Evolutionary conservation across 2,329 filamentous ascomycete species (phyloP).

Genomic region (Zopfia rhizophila): DNA sequence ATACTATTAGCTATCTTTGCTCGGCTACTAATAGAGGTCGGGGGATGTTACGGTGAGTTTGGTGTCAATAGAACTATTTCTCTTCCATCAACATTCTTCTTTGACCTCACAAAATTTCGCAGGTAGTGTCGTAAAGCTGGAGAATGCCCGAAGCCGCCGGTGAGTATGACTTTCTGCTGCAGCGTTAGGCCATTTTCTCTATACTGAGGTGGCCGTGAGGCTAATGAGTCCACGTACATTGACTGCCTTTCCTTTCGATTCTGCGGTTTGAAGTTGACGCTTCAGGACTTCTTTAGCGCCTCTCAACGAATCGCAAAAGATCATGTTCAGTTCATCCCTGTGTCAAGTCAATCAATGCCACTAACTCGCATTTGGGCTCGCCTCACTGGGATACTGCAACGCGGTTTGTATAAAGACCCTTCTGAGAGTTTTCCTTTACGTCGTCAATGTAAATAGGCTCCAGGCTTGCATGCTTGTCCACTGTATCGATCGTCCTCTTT

Average conservation of each 20-base stretch:
- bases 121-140: slow-evolving; percentile 35
- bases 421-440: slow-evolving; percentile 4
- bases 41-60: slow-evolving; percentile 8
- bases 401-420: slow-evolving; percentile 7
- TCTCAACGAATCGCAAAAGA: slow-evolving; percentile 27
- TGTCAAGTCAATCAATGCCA: background rate
- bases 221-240: too few species aligned
- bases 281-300: slow-evolving; percentile 25
- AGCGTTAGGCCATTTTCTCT: too few species aligned
- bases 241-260: slow-evolving; percentile 23
- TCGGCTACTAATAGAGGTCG: slow-evolving; percentile 13
- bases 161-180: slow-evolving; percentile 46
- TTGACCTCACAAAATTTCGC: slow-evolving; percentile 20
- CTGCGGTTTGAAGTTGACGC: slow-evolving; percentile 32
- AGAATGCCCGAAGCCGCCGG: slow-evolving; percentile 45
- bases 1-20: slow-evolving; percentile 1
- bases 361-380: background rate
- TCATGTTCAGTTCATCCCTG: slow-evolving; percentile 5
- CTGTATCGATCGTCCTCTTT: slow-evolving; percentile 18
- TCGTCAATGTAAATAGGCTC: slow-evolving; percentile 16
- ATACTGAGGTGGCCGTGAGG: too few species aligned
- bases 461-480: background rate
- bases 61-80: slow-evolving; percentile 20
- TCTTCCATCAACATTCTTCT: slow-evolving; percentile 3
- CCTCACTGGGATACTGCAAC: slow-evolving; percentile 10